These are phyloP conservation scores for Vitis hybrid DNA, from an alignment of 177 flowering plant species.

Conservation along the genomic window DNA sequence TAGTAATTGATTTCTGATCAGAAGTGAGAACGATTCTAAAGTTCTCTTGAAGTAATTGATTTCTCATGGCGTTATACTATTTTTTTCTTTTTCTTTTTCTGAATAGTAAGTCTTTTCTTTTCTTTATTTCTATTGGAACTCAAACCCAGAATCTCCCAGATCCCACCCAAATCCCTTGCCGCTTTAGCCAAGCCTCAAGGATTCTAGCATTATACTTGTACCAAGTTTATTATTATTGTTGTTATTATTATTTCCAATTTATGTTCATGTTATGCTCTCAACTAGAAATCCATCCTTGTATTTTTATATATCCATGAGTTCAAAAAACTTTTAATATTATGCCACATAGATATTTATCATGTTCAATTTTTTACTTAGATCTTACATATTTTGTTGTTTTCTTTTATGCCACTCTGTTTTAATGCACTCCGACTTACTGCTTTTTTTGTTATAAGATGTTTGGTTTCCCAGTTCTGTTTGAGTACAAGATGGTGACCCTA, in stretches of 20 bases:
- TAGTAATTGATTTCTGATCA: too few relatives aligned
- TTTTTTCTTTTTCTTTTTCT: too few relatives aligned
- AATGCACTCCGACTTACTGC: background rate
- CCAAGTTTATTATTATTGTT: too few relatives aligned
- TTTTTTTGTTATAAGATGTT: background rate
- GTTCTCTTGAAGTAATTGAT: too few relatives aligned
- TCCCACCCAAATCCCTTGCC: too few relatives aligned
- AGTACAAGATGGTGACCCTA: background rate
- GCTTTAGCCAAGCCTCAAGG: too few relatives aligned
- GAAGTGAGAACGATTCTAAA: too few relatives aligned
- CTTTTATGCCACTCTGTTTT: background rate
- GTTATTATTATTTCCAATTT: background rate
- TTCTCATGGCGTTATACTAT: too few relatives aligned
- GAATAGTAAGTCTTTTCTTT: too few relatives aligned
- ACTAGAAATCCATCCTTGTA: background rate
- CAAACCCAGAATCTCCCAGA: too few relatives aligned
- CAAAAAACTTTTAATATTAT: background rate
- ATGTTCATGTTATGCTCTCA: background rate
- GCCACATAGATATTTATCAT: background rate
- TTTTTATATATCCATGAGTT: background rate
- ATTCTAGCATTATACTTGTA: too few relatives aligned
- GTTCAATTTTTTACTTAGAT: conserved; percentile 1
- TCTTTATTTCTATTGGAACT: too few relatives aligned
- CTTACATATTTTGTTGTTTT: background rate
- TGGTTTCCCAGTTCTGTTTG: background rate